Conservation (phyloP, 225 moss, liverwort and hornwort species). For the Neckera pumila region DNA sequence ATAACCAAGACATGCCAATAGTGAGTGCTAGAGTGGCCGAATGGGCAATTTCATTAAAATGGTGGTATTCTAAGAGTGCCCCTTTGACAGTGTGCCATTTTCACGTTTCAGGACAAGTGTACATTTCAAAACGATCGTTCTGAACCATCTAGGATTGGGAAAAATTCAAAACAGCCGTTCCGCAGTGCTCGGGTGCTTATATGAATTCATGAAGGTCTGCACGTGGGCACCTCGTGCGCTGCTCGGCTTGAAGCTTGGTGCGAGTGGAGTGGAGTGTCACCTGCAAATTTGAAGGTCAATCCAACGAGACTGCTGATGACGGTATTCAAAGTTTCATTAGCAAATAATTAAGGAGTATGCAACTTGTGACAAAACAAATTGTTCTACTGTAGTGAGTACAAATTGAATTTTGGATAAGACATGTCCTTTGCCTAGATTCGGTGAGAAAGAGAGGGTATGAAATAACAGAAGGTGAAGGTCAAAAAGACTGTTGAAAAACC, state of each 20-base stretch:
- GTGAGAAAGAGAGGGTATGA: too few species aligned
- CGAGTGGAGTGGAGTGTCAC: too few species aligned
- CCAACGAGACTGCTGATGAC: too few species aligned
- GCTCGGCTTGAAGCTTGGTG: not conserved
- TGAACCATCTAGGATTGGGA: too few species aligned
- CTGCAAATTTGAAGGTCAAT: not conserved
- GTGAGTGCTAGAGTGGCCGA: not conserved
- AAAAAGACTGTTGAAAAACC: not conserved
- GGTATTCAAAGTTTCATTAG: not conserved
- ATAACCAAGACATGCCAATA: not conserved
- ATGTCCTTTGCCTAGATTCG: not conserved
- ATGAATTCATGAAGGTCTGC: not conserved
- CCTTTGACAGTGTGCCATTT: too few species aligned
- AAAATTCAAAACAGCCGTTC: too few species aligned
- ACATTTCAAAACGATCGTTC: too few species aligned
- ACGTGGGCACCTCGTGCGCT: not conserved
- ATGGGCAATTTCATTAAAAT: too few species aligned
- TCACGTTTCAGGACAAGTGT: too few species aligned
- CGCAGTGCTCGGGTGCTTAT: too few species aligned
- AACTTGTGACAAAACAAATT: not conserved
- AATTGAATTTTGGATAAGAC: not conserved
- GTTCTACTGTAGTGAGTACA: not conserved
- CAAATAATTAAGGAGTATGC: too few species aligned
- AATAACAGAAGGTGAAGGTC: not conserved
- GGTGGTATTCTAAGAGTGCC: too few species aligned